Conservation (phyloP, 805 yeast genomes). For the Peterozyma toletana region DNA sequence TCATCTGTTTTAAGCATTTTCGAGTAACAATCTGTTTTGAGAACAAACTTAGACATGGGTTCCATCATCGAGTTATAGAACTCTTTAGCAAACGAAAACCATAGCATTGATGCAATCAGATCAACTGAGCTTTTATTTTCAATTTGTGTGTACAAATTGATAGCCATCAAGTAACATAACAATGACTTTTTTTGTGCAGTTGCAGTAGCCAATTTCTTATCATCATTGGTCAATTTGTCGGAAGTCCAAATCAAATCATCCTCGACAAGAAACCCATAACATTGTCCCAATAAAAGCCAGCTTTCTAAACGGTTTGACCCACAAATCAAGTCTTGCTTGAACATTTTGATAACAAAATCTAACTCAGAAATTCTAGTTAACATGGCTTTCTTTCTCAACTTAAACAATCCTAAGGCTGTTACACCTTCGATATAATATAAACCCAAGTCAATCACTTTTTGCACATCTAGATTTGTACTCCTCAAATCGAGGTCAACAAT, state of each 20-base stretch:
- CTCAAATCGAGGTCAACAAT: constrained; percentile 21
- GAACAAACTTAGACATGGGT: constrained; percentile 62
- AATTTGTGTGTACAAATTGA: constrained; percentile 29
- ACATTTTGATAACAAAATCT: constrained; percentile 61
- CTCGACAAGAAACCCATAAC: constrained; percentile 72
- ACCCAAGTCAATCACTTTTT: constrained; percentile 40
- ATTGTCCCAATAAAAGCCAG: constrained; percentile 81
- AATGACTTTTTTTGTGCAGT: constrained; percentile 61
- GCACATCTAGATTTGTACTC: constrained; percentile 22
- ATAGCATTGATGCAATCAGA: constrained; percentile 34
- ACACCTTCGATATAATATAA: constrained; percentile 67
- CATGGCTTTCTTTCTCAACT: constrained; percentile 62
- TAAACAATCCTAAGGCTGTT: constrained; percentile 60
- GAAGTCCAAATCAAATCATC: constrained; percentile 92
- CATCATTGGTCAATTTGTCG: constrained; percentile 63
- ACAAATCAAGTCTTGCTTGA: constrained; percentile 60
- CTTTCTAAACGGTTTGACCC: constrained; percentile 69
- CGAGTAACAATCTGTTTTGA: constrained; percentile 32
- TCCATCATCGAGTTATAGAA: constrained; percentile 49
- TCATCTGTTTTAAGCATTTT: constrained; percentile 16
- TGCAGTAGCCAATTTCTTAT: constrained; percentile 55
- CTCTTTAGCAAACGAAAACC: constrained; percentile 51
- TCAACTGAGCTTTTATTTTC: constrained; percentile 15
- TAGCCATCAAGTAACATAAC: constrained; percentile 69
- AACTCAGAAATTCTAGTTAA: constrained; percentile 80